Conservation (phyloP, 169 alveolate genomes). For the Theileria annulata region DNA sequence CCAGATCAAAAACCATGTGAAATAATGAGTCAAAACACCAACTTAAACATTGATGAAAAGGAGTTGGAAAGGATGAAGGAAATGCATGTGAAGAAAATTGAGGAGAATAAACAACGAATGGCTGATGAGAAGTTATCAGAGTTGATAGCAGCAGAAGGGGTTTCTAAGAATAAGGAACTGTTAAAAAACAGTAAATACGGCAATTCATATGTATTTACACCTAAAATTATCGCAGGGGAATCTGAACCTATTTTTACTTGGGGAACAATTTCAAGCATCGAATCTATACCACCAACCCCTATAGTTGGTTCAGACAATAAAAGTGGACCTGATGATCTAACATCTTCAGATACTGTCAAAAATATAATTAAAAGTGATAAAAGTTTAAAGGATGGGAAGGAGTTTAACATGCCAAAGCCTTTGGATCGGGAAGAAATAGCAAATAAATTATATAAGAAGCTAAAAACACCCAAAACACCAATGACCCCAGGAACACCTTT, state of each 20-base stretch:
- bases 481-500: conserved; percentile 11
- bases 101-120: conserved; percentile 31
- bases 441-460: conserved; percentile 53
- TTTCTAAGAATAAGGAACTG: conserved; percentile 50
- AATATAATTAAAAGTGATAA: neutral
- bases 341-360: neutral
- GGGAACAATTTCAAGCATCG: conserved; percentile 48
- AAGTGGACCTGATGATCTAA: too few relatives aligned
- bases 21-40: conserved; percentile 55
- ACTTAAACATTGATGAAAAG: conserved; percentile 55
- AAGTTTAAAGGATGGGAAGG: conserved; percentile 18
- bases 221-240: conserved; percentile 64
- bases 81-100: conserved; percentile 36
- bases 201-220: conserved; percentile 67
- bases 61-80: conserved; percentile 43
- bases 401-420: conserved; percentile 62
- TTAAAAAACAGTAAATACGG: conserved; percentile 16
- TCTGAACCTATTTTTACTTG: conserved; percentile 70
- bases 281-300: conserved; percentile 28
- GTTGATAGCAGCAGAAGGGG: conserved; percentile 58
- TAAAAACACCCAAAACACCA: conserved; percentile 27
- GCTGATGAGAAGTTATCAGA: conserved; percentile 57
- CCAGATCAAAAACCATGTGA: neutral
- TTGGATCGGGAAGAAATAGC: conserved; percentile 67
- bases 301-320: neutral